Base-by-base conservation (phyloP, 192 early-diverging fungal genomes). In the Thamnidium elegans region DNA sequence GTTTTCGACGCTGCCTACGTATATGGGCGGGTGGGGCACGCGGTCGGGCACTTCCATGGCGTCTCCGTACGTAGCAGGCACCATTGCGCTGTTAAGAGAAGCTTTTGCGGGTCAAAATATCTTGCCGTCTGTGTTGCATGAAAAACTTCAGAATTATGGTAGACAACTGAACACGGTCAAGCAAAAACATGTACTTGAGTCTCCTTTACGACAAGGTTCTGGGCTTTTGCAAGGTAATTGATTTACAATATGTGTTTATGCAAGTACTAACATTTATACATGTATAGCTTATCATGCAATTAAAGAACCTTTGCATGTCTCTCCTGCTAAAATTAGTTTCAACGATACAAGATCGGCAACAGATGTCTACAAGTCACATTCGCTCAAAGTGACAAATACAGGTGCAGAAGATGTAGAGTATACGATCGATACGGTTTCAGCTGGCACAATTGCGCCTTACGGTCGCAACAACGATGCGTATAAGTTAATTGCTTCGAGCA, bases 31-130 rank as follows among this genome's bases (percentile, higher is more conserved):
- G 9, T 84, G 82, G 59, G 68, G 72, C 21, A 43, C 69, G 19
- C 34, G 68, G 55, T 80, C 78, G 47, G 86, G 86, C 46, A 85
- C 85, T 0, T 81, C 78, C 26, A 86, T 87, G 86, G 85, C 85
- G 10, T 73, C 86, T 11, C 86, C 86, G 30, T 85, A 84, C 47
- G 44, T 79, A 17, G 71, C 79, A 54, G 86, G 86, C 26, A 55
- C 73, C 3, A 62, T 80, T 34, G 84, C 84, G 19, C 55, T 82
- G 19, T 72, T 72, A 36, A 58, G 81, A 34, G 62, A 83, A 44
- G 54, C 67, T 4, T 26, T 54, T 15, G 44, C 63, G 14, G 71
- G 63, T 58, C 52, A 65, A 15, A 59, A 62, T 45, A n/a, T 44
- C 15, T 55, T 30, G 65, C 47, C 50, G 20, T 31, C 20, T 3